phyloP scores from a whole-genome alignment of 768 basidiomycete genomes.

The Kockovaella imperatae region DNA sequence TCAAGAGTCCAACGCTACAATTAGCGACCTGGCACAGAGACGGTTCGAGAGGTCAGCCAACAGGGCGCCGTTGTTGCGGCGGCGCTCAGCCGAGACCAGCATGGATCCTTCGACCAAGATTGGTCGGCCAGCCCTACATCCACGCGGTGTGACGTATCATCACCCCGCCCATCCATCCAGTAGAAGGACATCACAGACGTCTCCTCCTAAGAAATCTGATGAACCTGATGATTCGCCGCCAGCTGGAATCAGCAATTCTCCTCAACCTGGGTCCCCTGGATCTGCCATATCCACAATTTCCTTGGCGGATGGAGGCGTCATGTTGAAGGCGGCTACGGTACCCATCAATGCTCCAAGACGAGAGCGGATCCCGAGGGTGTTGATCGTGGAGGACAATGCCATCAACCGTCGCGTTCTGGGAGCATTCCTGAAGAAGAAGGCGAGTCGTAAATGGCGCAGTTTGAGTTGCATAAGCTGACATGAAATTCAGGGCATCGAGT shows the following conservation, averaged over 20 bases:
- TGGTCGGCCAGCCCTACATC: conserved; percentile 51
- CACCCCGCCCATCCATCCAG: conserved; percentile 1
- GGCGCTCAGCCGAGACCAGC: conserved; percentile 44
- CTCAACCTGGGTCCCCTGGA: conserved; percentile 39
- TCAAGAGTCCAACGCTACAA: conserved; percentile 30
- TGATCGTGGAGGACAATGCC: conserved; percentile 84
- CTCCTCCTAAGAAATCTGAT: too few species aligned
- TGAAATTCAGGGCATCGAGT: conserved; percentile 57
- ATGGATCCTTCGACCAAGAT: conserved; percentile 9
- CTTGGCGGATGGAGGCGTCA: conserved; percentile 52
- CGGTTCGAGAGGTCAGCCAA: conserved; percentile 8
- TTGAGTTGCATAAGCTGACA: neutral
- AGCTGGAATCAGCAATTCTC: neutral
- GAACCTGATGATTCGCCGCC: neutral
- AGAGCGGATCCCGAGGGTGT: conserved; percentile 56
- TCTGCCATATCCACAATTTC: conserved; percentile 42
- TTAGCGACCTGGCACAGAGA: conserved; percentile 25
- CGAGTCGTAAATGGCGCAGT: conserved; percentile 11
- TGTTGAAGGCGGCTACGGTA: conserved; percentile 62
- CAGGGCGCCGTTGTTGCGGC: conserved; percentile 23
- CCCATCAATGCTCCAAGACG: conserved; percentile 49
- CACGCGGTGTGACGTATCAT: conserved; percentile 50
- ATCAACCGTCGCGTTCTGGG: conserved; percentile 76
- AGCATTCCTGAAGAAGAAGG: conserved; percentile 47
- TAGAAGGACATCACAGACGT: neutral